Conservation (phyloP, 768 basidiomycete genomes). For the Suillus lakei region DNA sequence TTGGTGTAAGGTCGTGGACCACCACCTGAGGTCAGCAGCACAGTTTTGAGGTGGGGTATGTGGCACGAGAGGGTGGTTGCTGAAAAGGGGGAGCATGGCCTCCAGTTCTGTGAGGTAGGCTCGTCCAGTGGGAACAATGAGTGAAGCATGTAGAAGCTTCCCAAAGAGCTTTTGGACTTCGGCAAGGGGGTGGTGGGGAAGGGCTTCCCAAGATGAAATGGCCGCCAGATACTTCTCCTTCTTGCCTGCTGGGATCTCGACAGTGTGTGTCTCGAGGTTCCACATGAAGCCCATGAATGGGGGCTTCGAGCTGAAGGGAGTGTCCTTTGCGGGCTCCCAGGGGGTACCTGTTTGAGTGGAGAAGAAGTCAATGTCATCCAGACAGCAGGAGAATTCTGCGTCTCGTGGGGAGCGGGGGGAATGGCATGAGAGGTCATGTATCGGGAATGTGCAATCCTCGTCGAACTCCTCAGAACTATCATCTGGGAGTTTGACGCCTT, state of each 20-base stretch:
- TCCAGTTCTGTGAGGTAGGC: slow-evolving; percentile 47
- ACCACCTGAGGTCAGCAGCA: slow-evolving; percentile 40
- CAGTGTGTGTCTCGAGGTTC: slow-evolving; percentile 28
- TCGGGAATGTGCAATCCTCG: slow-evolving; percentile 31
- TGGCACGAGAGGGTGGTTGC: slow-evolving; percentile 35
- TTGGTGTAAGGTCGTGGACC: slow-evolving; percentile 18
- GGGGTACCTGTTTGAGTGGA: slow-evolving; percentile 35
- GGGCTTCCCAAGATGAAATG: slow-evolving; percentile 30
- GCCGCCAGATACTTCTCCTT: slow-evolving; percentile 31
- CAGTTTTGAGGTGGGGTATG: slow-evolving; percentile 19
- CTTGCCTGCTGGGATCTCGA: slow-evolving; percentile 31
- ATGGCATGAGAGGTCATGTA: slow-evolving; percentile 25
- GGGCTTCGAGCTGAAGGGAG: slow-evolving; percentile 23
- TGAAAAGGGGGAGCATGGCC: slow-evolving; percentile 36
- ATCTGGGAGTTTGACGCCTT: slow-evolving; percentile 22
- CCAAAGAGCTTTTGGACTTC: slow-evolving; percentile 44
- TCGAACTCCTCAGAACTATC: slow-evolving; percentile 35
- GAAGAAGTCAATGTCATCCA: slow-evolving; percentile 41
- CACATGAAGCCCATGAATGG: slow-evolving; percentile 39
- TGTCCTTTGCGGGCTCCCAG: slow-evolving; percentile 36
- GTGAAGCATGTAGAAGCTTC: slow-evolving; percentile 42
- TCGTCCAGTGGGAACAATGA: slow-evolving; percentile 37
- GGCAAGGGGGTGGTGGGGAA: slow-evolving; percentile 29
- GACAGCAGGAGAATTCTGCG: slow-evolving; percentile 22
- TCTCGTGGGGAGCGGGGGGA: slow-evolving; percentile 29